phyloP scores from a whole-genome alignment of 192 early-diverging fungal genomes.

The Spizellomyces punctatus region DNA sequence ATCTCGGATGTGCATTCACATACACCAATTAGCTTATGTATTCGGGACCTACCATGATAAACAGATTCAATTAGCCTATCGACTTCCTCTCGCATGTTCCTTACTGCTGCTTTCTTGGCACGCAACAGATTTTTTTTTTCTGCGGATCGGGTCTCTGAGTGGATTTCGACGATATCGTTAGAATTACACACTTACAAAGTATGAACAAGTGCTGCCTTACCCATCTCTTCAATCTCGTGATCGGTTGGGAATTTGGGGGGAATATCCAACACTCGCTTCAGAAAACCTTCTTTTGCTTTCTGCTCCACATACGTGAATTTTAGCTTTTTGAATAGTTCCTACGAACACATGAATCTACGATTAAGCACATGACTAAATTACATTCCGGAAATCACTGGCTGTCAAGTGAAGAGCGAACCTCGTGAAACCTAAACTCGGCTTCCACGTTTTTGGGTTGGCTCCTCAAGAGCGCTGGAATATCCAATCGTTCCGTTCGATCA shows the following conservation, averaged over 20 bases:
- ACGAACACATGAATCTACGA: neutral
- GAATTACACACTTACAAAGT: neutral
- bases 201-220: neutral
- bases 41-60: neutral
- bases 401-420: constrained; percentile 21
- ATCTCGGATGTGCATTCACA: too few species aligned
- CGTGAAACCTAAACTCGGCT: constrained; percentile 44
- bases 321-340: constrained; percentile 60
- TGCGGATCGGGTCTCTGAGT: constrained; percentile 31
- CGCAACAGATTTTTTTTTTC: neutral
- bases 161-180: constrained; percentile 16
- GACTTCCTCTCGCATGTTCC: constrained; percentile 23
- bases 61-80: constrained; percentile 18
- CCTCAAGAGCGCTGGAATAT: constrained; percentile 39
- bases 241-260: constrained; percentile 39
- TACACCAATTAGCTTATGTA: too few species aligned
- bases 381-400: neutral
- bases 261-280: constrained; percentile 45
- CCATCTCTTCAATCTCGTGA: constrained; percentile 37
- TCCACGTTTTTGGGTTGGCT: constrained; percentile 46
- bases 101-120: constrained; percentile 23
- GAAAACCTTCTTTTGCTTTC: constrained; percentile 54
- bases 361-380: neutral
- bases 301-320: constrained; percentile 61
- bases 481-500: constrained; percentile 41